Base-by-base conservation (phyloP, 768 basidiomycete species). In the Tulasnella sp. region DNA sequence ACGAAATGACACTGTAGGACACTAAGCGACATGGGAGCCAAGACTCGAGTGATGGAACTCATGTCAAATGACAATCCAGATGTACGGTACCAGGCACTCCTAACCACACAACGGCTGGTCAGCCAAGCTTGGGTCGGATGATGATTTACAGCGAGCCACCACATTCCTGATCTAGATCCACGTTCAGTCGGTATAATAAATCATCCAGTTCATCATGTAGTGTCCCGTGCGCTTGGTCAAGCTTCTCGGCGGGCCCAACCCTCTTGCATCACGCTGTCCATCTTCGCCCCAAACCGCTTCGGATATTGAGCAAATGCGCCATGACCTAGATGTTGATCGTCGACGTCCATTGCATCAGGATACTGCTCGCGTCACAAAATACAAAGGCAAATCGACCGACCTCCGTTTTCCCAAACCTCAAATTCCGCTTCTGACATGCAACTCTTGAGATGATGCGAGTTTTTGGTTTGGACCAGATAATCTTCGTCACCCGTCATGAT, bases 101-200 rank as follows among this genome's bases (percentile, higher is more conserved):
- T 98, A 41, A 90, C 92, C 5, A 95, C 95, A 9, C 95, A 98
- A 78, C 87, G 90, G 70, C 87, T 97, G 37, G 91, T 97, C 77
- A 94, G 93, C 79, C 93, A 95, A 76, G 89, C 92, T 9, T 95
- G 92, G 92, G 74, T 69, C 1, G 40, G 47, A 32, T 68, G 65
- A 47, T 32, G 17, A 26, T 39, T n/a, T n/a, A n/a, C n/a, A n/a
- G n/a, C n/a, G n/a, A n/a, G n/a, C n/a, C n/a, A n/a, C n/a, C n/a
- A n/a, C n/a, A n/a, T n/a, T n/a, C n/a, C n/a, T n/a, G n/a, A n/a
- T n/a, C n/a, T n/a, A n/a, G n/a, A n/a, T n/a, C n/a, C n/a, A n/a
- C n/a, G n/a, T n/a, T n/a, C n/a, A n/a, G n/a, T n/a, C n/a, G n/a
- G n/a, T 65, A n/a, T 16, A 40, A 65, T 65, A 12, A 40, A 11